Evolutionary conservation across 1,284 basidiomycete genomes (phyloP).

Genomic region (Trichosporon faecale): DNA sequence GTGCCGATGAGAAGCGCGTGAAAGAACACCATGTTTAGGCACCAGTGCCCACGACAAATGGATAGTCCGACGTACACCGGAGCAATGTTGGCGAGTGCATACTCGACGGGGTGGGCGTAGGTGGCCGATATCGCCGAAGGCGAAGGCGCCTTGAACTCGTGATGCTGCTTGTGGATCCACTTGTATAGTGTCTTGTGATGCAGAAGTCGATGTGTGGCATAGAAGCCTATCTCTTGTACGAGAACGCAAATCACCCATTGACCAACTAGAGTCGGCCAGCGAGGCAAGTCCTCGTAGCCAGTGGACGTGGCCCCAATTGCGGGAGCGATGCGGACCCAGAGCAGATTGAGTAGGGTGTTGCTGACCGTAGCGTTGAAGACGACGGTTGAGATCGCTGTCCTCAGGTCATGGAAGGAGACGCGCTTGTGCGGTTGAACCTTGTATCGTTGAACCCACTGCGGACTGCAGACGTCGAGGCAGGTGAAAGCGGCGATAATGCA

Average conservation of each 20-base stretch:
- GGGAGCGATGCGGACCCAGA: no score
- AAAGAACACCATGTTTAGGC: conserved; percentile 22
- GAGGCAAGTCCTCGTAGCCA: no score
- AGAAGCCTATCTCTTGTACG: conserved; percentile 13
- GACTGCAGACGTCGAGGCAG: no score
- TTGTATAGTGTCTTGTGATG: conserved; percentile 17
- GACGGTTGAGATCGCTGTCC: no score
- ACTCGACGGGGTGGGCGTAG: conserved; percentile 21
- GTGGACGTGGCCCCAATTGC: no score
- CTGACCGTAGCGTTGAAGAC: no score
- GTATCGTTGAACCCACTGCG: no score
- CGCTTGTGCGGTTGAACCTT: no score
- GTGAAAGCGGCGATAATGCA: no score
- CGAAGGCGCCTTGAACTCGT: conserved; percentile 24
- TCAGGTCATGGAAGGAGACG: no score
- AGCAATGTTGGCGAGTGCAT: conserved; percentile 22
- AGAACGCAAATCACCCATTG: no score
- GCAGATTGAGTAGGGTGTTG: no score
- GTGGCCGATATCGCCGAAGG: conserved; percentile 23
- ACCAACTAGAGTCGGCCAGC: conserved; percentile 9
- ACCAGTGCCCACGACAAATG: conserved; percentile 18
- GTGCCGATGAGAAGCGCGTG: conserved; percentile 19
- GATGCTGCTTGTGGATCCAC: conserved; percentile 22
- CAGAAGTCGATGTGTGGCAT: conserved; percentile 15
- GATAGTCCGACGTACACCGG: conserved; percentile 17